Conservation (phyloP, 805 yeast genomes). For the Nakazawaea ernobii region DNA sequence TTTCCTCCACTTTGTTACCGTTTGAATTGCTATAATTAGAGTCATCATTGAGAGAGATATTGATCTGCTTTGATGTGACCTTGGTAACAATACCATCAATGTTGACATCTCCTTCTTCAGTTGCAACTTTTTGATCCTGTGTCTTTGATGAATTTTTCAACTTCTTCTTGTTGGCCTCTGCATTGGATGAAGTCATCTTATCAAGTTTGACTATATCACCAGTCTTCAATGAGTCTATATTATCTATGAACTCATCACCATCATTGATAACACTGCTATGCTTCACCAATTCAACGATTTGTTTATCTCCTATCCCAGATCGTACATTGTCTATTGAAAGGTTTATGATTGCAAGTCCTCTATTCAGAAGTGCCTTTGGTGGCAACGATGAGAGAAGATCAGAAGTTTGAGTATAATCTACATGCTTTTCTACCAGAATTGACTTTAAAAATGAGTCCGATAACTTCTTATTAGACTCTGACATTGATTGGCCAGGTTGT, state of each 20-base stretch:
- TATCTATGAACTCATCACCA: constrained; percentile 27
- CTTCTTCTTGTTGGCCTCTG: constrained; percentile 17
- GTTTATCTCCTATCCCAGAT: constrained; percentile 77
- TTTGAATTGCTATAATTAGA: constrained; percentile 14
- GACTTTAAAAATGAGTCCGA: constrained; percentile 33
- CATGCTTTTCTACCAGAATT: constrained; percentile 41
- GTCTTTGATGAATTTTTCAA: constrained; percentile 26
- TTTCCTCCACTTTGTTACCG: constrained; percentile 38
- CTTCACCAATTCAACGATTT: constrained; percentile 53
- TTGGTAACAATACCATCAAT: constrained; percentile 66
- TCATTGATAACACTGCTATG: constrained; percentile 42
- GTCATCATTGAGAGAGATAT: constrained; percentile 56
- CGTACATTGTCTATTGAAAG: constrained; percentile 53
- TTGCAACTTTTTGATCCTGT: constrained; percentile 18
- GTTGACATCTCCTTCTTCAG: constrained; percentile 17
- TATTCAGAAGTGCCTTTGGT: constrained; percentile 58
- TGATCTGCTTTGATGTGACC: constrained; percentile 39
- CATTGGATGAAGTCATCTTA: constrained; percentile 28
- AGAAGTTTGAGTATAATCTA: constrained; percentile 45
- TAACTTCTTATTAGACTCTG: constrained; percentile 17
- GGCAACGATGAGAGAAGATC: constrained; percentile 40
- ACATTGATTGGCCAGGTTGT: neutral
- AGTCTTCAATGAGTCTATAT: constrained; percentile 48
- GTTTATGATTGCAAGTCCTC: constrained; percentile 75
- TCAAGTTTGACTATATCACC: constrained; percentile 77